Conservation (phyloP, 225 moss, liverwort and hornwort species). For the Antitrichia curtipendula region DNA sequence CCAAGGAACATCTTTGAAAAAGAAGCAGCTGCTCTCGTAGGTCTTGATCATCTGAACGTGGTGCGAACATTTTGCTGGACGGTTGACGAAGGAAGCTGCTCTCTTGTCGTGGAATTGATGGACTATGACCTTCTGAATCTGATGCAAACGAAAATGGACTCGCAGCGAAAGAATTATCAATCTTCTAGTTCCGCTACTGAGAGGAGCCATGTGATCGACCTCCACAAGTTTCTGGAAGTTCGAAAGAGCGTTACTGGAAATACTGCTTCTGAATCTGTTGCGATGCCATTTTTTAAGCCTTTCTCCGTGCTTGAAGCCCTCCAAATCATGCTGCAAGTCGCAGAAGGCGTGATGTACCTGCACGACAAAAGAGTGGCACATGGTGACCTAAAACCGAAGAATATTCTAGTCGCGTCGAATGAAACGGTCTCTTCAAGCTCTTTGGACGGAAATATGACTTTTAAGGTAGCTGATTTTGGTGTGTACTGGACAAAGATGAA, state of each 20-base stretch:
- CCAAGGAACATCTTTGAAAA: not conserved
- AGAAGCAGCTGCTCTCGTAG: not conserved
- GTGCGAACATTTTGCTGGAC: not conserved
- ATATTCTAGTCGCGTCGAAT: not conserved
- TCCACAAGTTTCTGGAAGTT: not conserved
- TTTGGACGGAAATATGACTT: not conserved
- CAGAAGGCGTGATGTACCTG: not conserved
- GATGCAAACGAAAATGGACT: not conserved
- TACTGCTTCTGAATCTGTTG: not conserved
- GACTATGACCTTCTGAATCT: not conserved
- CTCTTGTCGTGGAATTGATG: constrained; percentile 11
- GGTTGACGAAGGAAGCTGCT: constrained; percentile 6
- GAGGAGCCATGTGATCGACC: not conserved
- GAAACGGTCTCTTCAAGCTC: not conserved
- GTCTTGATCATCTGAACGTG: not conserved
- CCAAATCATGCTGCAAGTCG: not conserved
- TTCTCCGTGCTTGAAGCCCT: not conserved
- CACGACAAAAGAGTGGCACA: not conserved
- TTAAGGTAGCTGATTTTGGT: constrained; percentile 3
- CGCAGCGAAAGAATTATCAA: not conserved
- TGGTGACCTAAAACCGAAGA: constrained; percentile 1
- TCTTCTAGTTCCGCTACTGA: not conserved
- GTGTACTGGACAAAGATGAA: not conserved
- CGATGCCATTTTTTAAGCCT: not conserved
- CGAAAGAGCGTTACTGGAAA: not conserved